These are phyloP conservation scores for Solanum gandarillasii DNA, from an alignment of 257 asterid genomes.

Conservation along the genomic window DNA sequence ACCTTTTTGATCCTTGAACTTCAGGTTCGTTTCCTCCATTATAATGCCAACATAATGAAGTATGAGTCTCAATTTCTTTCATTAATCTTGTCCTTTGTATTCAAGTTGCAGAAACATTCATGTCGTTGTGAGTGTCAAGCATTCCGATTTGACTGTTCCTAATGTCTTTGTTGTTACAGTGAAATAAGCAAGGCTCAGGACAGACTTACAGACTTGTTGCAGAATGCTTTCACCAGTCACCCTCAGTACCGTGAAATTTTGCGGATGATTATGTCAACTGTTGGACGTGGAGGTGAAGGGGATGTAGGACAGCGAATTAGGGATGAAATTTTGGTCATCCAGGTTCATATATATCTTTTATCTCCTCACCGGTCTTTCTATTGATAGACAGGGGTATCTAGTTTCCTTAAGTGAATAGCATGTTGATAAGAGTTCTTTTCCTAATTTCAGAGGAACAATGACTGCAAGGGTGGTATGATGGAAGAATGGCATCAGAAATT, in stretches of 20 bases:
- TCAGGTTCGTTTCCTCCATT: neutral
- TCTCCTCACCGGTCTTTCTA: neutral
- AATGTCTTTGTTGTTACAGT: conserved; percentile 32
- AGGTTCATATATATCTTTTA: conserved; percentile 30
- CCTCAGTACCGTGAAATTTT: conserved; percentile 72
- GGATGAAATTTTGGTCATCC: conserved; percentile 93
- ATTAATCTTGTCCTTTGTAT: neutral
- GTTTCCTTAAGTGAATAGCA: neutral
- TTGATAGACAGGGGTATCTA: neutral
- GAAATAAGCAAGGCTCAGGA: conserved; percentile 98
- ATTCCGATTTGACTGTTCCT: neutral
- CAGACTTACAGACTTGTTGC: conserved; percentile 85
- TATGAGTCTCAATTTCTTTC: neutral
- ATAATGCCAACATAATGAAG: neutral
- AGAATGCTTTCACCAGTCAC: conserved; percentile 40
- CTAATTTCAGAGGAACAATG: conserved; percentile 66
- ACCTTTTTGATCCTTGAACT: neutral
- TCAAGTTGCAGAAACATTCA: neutral
- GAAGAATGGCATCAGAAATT: conserved; percentile 99
- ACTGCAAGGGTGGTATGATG: conserved; percentile 96
- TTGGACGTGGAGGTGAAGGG: conserved; percentile 99
- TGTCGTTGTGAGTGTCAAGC: neutral
- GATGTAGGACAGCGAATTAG: conserved; percentile 98
- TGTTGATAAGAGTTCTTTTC: conserved; percentile 1
- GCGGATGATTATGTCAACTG: conserved; percentile 94